Evolutionary conservation across 1,139 yeast species (phyloP).

Genomic region (Scheffersomyces quercinus): DNA sequence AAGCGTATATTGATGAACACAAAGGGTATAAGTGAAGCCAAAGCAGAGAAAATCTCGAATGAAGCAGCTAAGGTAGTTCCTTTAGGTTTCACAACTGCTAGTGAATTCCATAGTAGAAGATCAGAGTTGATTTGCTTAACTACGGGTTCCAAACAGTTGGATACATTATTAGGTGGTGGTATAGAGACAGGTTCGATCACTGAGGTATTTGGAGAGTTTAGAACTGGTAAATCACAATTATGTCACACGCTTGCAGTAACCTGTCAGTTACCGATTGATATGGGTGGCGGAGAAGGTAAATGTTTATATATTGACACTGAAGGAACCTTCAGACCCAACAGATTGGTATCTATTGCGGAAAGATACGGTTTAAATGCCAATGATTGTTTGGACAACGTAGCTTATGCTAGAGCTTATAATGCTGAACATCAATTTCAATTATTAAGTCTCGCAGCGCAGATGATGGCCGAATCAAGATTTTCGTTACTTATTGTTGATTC

Average conservation of each 20-base stretch:
- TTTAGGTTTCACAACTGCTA: constrained; percentile 96
- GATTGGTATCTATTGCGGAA: constrained; percentile 86
- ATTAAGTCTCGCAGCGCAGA: constrained; percentile 85
- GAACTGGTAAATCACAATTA: constrained; percentile 96
- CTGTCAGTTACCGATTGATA: constrained; percentile 93
- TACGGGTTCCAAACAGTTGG: constrained; percentile 93
- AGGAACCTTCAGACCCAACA: constrained; percentile 91
- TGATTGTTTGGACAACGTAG: constrained; percentile 93
- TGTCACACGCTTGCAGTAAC: constrained; percentile 97
- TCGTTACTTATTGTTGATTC: constrained; percentile 86
- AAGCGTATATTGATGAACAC: constrained; percentile 73
- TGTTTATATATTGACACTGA: constrained; percentile 96
- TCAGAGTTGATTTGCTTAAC: constrained; percentile 89
- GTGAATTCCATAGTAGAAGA: constrained; percentile 88
- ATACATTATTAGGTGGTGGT: constrained; percentile 94
- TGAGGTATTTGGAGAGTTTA: constrained; percentile 94
- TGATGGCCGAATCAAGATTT: constrained; percentile 94
- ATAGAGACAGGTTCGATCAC: constrained; percentile 97
- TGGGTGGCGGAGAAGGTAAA: constrained; percentile 99
- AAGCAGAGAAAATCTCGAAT: constrained; percentile 79
- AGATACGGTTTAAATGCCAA: constrained; percentile 93
- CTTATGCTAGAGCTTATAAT: constrained; percentile 95
- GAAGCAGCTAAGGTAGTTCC: constrained; percentile 91
- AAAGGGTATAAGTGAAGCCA: constrained; percentile 93
- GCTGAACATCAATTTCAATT: constrained; percentile 94